Conservation (phyloP, 805 yeast genomes). For the Wickerhamiella nectarea region DNA sequence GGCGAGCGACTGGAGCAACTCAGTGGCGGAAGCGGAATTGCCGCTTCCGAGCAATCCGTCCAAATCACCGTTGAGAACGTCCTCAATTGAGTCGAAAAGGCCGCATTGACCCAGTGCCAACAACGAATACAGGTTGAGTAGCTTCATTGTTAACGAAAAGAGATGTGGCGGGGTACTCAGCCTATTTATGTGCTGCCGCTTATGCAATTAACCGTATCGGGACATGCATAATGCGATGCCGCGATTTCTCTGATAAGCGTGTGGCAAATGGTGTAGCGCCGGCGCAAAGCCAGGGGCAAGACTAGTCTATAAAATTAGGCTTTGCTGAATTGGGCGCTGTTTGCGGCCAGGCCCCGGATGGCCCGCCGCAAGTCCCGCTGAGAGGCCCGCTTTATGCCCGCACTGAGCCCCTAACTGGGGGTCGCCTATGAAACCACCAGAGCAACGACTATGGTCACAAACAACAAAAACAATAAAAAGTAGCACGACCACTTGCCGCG, state of each 20-base stretch:
- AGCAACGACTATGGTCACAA: slow-evolving; percentile 41
- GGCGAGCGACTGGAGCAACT: slow-evolving; percentile 21
- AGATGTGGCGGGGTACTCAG: not conserved
- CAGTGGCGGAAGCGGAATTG: slow-evolving; percentile 7
- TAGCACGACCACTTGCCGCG: slow-evolving; percentile 66
- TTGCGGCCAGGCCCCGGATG: too few relatives aligned
- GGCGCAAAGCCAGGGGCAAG: too few relatives aligned
- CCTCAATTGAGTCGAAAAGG: slow-evolving; percentile 7
- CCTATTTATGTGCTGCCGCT: not conserved
- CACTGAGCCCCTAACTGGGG: too few relatives aligned
- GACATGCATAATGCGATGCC: slow-evolving; percentile 4
- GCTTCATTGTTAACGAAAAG: not conserved
- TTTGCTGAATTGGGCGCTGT: too few relatives aligned
- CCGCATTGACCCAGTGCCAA: slow-evolving; percentile 9
- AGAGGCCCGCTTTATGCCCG: too few relatives aligned
- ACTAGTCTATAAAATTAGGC: too few relatives aligned
- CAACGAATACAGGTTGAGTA: slow-evolving; percentile 5
- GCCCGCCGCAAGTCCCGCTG: too few relatives aligned
- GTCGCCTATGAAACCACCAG: slow-evolving; percentile 10
- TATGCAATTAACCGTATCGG: slow-evolving; percentile 1
- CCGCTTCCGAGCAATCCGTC: slow-evolving; percentile 1
- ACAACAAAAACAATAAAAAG: slow-evolving; percentile 43
- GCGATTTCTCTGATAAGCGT: slow-evolving; percentile 1
- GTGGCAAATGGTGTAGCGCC: not conserved
- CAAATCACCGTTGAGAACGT: slow-evolving; percentile 4